Evolutionary conservation across 768 basidiomycete genomes (phyloP).

Genomic region (Agrocybe pediades): DNA sequence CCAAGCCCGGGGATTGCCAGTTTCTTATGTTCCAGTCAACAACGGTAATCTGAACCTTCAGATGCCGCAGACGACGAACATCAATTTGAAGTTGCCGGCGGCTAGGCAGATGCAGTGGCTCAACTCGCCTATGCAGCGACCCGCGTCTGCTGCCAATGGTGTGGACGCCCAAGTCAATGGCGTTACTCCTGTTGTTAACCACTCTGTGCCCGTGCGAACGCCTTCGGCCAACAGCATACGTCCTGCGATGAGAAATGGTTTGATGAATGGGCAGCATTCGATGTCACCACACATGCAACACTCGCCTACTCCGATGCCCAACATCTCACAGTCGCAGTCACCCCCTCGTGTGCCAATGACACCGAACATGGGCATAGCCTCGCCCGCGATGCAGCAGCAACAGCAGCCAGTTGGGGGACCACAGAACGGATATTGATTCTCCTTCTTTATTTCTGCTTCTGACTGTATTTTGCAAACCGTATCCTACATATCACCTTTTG

Average conservation of each 20-base stretch:
- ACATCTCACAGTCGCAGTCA: slow-evolving; percentile 46
- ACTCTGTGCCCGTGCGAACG: slow-evolving; percentile 43
- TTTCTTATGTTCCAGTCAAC: slow-evolving; percentile 38
- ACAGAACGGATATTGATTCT: slow-evolving; percentile 50
- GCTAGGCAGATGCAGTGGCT: slow-evolving; percentile 40
- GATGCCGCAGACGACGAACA: slow-evolving; percentile 29
- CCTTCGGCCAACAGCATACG: slow-evolving; percentile 64
- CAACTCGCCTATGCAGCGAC: slow-evolving; percentile 33
- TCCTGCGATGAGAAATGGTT: slow-evolving; percentile 35
- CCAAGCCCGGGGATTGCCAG: slow-evolving; percentile 35
- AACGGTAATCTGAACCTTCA: slow-evolving; percentile 37
- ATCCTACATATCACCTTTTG: slow-evolving; percentile 6
- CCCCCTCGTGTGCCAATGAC: slow-evolving; percentile 52
- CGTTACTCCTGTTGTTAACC: slow-evolving; percentile 35
- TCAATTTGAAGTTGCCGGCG: slow-evolving; percentile 45
- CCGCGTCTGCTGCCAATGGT: slow-evolving; percentile 30
- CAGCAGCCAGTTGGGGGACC: slow-evolving; percentile 53
- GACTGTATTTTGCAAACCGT: slow-evolving; percentile 4
- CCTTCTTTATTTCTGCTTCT: slow-evolving; percentile 3
- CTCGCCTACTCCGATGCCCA: slow-evolving; percentile 47
- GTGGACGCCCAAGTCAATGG: slow-evolving; percentile 18
- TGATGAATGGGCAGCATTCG: slow-evolving; percentile 44
- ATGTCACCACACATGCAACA: slow-evolving; percentile 56
- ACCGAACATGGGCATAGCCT: slow-evolving; percentile 53
- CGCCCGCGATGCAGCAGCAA: slow-evolving; percentile 58